These are phyloP conservation scores for Fusarium mangiferae DNA, from an alignment of 2,329 filamentous ascomycete species.

Conservation along the genomic window DNA sequence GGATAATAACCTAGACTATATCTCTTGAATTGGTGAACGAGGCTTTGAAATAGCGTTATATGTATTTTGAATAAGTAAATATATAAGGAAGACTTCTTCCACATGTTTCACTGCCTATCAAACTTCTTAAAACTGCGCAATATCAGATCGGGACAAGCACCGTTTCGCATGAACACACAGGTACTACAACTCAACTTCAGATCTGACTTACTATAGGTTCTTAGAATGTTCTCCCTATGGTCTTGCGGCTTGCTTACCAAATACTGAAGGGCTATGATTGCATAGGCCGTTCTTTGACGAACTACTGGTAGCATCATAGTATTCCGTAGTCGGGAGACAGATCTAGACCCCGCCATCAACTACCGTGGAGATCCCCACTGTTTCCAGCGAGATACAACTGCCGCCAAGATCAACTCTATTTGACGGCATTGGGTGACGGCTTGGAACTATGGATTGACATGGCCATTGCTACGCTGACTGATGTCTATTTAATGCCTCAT, in stretches of 20 bases:
- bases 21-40: rapidly evolving
- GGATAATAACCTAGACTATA: background rate
- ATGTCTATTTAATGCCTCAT: background rate
- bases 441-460: background rate
- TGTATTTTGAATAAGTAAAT: rapidly evolving
- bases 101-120: rapidly evolving
- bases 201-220: background rate
- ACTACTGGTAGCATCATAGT: too few species aligned
- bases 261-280: background rate
- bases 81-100: background rate
- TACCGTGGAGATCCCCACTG: background rate
- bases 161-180: too few species aligned
- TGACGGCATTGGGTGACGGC: too few species aligned
- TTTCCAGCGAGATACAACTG: rapidly evolving
- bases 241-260: background rate
- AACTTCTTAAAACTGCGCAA: background rate
- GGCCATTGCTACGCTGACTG: background rate
- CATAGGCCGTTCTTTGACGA: background rate
- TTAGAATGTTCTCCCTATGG: background rate
- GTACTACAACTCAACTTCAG: too few species aligned
- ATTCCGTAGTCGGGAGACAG: background rate
- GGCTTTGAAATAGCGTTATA: too few species aligned
- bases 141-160: too few species aligned
- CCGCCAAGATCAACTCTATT: background rate
- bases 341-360: background rate